phyloP scores from a whole-genome alignment of 257 asterid species.

The Plantago major region DNA sequence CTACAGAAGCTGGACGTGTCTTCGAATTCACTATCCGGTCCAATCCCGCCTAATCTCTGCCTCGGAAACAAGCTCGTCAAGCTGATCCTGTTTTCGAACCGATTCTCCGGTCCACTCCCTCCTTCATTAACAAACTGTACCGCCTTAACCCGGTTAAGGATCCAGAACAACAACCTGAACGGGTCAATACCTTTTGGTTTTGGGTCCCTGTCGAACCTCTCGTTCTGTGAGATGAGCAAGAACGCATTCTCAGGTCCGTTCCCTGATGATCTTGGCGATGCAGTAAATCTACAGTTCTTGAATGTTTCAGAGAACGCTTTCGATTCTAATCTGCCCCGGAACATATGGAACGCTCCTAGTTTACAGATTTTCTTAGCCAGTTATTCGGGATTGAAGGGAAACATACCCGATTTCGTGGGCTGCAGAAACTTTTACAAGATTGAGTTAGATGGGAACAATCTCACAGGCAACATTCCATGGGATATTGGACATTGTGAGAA shows the following conservation, averaged over 20 bases:
- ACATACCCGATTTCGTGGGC: conserved; percentile 70
- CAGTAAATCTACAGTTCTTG: conserved; percentile 45
- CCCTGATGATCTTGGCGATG: conserved; percentile 66
- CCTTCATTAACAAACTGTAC: conserved; percentile 58
- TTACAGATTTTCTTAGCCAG: conserved; percentile 62
- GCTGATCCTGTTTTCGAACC: conserved; percentile 70
- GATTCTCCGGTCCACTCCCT: conserved; percentile 61
- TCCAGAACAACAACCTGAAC: conserved; percentile 65
- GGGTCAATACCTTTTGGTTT: conserved; percentile 83
- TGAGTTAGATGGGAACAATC: conserved; percentile 65
- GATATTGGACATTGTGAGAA: conserved; percentile 77
- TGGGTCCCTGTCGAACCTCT: conserved; percentile 58
- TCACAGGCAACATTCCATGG: conserved; percentile 78
- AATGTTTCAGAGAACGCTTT: conserved; percentile 61
- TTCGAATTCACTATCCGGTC: conserved; percentile 64
- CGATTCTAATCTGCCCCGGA: conserved; percentile 48
- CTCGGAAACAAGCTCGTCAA: conserved; percentile 39
- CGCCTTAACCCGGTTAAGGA: conserved; percentile 50
- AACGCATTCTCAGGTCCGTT: conserved; percentile 60
- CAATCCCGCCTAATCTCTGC: conserved; percentile 73
- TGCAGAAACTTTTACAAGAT: conserved; percentile 56
- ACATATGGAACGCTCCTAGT: conserved; percentile 66
- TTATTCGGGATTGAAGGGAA: conserved; percentile 38
- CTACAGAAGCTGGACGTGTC: conserved; percentile 71
- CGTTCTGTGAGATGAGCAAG: conserved; percentile 62